Evolutionary conservation across 768 basidiomycete genomes (phyloP), one percentile per base, ranked within the genome.

Genomic region (Hirschioporus abietinus): DNA sequence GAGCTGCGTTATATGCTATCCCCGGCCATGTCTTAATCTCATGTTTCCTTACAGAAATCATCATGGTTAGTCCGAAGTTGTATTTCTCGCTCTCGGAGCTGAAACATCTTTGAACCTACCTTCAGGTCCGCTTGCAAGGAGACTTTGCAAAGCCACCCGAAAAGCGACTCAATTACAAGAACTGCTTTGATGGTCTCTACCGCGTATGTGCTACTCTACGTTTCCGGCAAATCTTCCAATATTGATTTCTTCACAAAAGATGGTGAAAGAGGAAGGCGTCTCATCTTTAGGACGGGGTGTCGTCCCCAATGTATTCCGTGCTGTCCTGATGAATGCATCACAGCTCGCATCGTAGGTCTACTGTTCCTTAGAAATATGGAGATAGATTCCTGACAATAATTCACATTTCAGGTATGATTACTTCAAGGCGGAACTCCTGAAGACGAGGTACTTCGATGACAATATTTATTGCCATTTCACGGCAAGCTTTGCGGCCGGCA

Each of bases 61-160:
- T 91, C 36, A 91, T 92, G 89, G 89, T 70, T 52, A 62, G 34
- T 64, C 52, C 18, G 64, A 10, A 15, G 42, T 5, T 52, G 42
- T 10, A 52, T 15, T 52, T 20, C 12, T 52, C 42, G n/a, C n/a
- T n/a, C n/a, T n/a, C n/a, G n/a, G n/a, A n/a, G n/a, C 12, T 52
- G 42, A 15, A 52, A 52, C 20, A 15, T 6, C 60, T 15, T 6
- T 12, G 23, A 17, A 12, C 60, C 3, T 25, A 70, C 71, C 67
- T 3, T 30, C 30, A 84, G 82, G 84, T 95, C 58, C 89, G 95
- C 65, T 82, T 96, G 68, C 95, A 96, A 77, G 93, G 90, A 42
- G 95, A 96, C 77, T 89, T 92, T 71, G 93, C 92, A 7, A 96
- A 95, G 75, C 86, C 92, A 0, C 87, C 89, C 9, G 92, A 93